Conservation (phyloP, 2,329 filamentous ascomycete species). For the Cladosporium sp. region DNA sequence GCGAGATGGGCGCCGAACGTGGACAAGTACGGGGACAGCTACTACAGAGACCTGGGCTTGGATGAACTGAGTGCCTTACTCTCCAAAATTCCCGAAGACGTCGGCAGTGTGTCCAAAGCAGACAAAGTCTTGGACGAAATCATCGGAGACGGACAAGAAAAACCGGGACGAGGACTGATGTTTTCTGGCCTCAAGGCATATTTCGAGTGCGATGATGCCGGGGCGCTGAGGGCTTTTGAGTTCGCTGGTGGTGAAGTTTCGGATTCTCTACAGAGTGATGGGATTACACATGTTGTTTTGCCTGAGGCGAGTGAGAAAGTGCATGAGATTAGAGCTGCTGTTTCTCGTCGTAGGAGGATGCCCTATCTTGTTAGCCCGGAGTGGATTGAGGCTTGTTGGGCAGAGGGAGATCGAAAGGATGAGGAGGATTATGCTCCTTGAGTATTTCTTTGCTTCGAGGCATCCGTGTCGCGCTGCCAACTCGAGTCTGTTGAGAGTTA, state of each 20-base stretch:
- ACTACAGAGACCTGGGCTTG: slow-evolving; percentile 61
- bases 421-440: slow-evolving; percentile 54
- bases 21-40: slow-evolving; percentile 80
- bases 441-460: background rate
- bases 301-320: slow-evolving; percentile 43
- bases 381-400: slow-evolving; percentile 81
- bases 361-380: slow-evolving; percentile 63
- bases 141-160: slow-evolving; percentile 19
- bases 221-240: slow-evolving; percentile 31
- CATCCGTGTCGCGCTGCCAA: no score
- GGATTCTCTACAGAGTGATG: slow-evolving; percentile 46
- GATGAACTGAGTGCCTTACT: slow-evolving; percentile 57
- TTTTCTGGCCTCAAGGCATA: slow-evolving; percentile 46
- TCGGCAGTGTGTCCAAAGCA: slow-evolving; percentile 52
- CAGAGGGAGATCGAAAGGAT: slow-evolving; percentile 69
- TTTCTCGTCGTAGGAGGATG: slow-evolving; percentile 37
- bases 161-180: slow-evolving; percentile 45
- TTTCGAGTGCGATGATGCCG: slow-evolving; percentile 36
- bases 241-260: slow-evolving; percentile 65
- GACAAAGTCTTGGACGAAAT: slow-evolving; percentile 51
- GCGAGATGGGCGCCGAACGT: slow-evolving; percentile 54
- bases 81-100: slow-evolving; percentile 40
- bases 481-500: no score
- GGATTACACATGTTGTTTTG: slow-evolving; percentile 68
- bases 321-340: slow-evolving; percentile 18